phyloP scores from a whole-genome alignment of 2,329 filamentous ascomycete genomes.

The Talaromyces sp. region DNA sequence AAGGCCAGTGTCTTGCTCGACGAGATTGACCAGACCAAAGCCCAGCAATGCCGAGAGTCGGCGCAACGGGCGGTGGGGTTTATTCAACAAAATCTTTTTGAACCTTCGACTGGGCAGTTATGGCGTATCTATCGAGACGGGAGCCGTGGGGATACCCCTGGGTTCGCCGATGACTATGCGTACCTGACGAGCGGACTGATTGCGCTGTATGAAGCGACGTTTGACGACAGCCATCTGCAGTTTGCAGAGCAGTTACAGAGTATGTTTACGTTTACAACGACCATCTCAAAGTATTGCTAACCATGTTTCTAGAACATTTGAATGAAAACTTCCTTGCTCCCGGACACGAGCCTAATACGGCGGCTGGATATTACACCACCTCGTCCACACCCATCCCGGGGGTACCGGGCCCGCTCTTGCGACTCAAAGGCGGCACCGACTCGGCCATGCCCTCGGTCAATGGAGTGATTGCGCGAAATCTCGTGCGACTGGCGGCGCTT shows the following conservation, averaged over 20 bases:
- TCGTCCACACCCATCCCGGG: slow-evolving; percentile 52
- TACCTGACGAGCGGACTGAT: slow-evolving; percentile 79
- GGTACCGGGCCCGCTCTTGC: slow-evolving; percentile 59
- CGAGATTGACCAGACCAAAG: slow-evolving; percentile 52
- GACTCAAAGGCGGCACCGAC: slow-evolving; percentile 94
- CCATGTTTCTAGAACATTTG: slow-evolving; percentile 55
- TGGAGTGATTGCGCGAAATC: slow-evolving; percentile 75
- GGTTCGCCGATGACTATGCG: slow-evolving; percentile 92
- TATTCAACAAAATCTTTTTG: slow-evolving; percentile 69
- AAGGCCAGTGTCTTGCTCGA: slow-evolving; percentile 66
- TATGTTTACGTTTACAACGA: slow-evolving; percentile 28
- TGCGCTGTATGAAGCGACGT: slow-evolving; percentile 77
- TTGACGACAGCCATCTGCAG: slow-evolving; percentile 66
- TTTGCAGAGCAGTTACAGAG: slow-evolving; percentile 80
- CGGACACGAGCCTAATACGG: slow-evolving; percentile 29
- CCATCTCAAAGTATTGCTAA: not conserved
- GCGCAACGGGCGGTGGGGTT: slow-evolving; percentile 67
- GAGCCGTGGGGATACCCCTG: slow-evolving; percentile 58
- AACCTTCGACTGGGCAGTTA: slow-evolving; percentile 55
- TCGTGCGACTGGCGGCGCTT: slow-evolving; percentile 72
- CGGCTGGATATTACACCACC: slow-evolving; percentile 38
- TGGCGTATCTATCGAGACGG: slow-evolving; percentile 68
- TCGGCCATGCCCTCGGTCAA: slow-evolving; percentile 86
- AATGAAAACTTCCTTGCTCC: slow-evolving; percentile 72
- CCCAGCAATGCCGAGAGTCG: slow-evolving; percentile 56